Conservation (phyloP, 345 rosid species). For the Eucalyptus rudis region DNA sequence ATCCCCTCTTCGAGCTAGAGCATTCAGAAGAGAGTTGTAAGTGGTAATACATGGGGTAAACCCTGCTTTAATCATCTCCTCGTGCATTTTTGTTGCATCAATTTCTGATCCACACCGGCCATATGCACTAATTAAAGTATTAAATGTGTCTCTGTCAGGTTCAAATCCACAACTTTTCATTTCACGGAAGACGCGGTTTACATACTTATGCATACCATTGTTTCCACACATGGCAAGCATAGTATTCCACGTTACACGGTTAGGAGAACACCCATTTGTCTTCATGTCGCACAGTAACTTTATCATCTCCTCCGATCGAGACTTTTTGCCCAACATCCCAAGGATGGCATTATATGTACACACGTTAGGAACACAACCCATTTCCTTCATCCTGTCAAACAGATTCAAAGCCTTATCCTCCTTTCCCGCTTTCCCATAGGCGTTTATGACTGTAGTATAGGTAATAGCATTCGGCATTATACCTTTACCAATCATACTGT, state of each 20-base stretch:
- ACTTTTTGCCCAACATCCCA: slow-evolving; percentile 72
- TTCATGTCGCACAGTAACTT: slow-evolving; percentile 69
- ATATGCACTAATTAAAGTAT: slow-evolving; percentile 69
- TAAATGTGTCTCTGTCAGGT: slow-evolving; percentile 85
- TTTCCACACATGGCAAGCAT: slow-evolving; percentile 76
- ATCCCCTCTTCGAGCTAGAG: slow-evolving; percentile 73
- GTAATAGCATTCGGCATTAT: slow-evolving; percentile 74
- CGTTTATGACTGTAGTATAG: slow-evolving; percentile 73
- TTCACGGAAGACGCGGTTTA: slow-evolving; percentile 58
- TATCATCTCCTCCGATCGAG: slow-evolving; percentile 58
- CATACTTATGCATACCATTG: slow-evolving; percentile 52
- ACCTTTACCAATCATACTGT: slow-evolving; percentile 48
- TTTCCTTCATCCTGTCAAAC: slow-evolving; percentile 54
- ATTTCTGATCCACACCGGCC: slow-evolving; percentile 71
- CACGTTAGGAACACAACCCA: slow-evolving; percentile 80
- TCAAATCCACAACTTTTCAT: slow-evolving; percentile 87
- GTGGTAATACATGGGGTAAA: slow-evolving; percentile 67
- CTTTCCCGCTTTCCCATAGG: slow-evolving; percentile 71
- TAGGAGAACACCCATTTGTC: slow-evolving; percentile 65
- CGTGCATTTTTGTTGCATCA: slow-evolving; percentile 57
- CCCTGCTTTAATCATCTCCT: slow-evolving; percentile 70
- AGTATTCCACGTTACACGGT: slow-evolving; percentile 88
- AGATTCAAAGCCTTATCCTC: slow-evolving; percentile 58
- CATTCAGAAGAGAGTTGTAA: slow-evolving; percentile 79
- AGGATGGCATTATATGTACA: slow-evolving; percentile 70